Conservation (phyloP, 371 early-diverging fungal genomes). For the Sporodiniella umbellata region DNA sequence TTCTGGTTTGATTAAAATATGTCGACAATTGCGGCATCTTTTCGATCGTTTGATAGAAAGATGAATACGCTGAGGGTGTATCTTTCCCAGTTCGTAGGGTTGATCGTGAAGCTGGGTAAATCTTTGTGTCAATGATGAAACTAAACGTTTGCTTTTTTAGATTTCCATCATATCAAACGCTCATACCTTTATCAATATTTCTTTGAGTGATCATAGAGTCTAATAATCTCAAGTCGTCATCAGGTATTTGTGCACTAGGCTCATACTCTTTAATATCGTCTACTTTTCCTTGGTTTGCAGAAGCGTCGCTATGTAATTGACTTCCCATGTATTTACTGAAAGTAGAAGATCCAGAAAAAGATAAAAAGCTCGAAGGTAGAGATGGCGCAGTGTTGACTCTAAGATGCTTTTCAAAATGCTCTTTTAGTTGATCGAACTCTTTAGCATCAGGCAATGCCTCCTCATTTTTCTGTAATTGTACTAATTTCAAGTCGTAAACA, state of each 20-base stretch:
- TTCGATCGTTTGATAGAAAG: conserved; percentile 83
- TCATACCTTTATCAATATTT: conserved; percentile 35
- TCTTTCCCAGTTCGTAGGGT: conserved; percentile 53
- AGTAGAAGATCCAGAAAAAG: conserved; percentile 33
- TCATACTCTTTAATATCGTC: conserved; percentile 52
- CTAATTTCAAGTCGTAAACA: conserved; percentile 25
- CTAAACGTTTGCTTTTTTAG: conserved; percentile 19
- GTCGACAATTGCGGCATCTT: conserved; percentile 84
- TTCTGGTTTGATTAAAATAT: conserved; percentile 89
- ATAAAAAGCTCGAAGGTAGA: conserved; percentile 39
- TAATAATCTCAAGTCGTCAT: conserved; percentile 42
- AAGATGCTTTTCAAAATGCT: conserved; percentile 74
- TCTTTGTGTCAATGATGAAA: conserved; percentile 68
- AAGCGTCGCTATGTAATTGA: conserved; percentile 20
- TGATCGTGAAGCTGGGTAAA: conserved; percentile 67
- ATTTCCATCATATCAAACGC: conserved; percentile 1
- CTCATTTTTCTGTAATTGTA: conserved; percentile 75
- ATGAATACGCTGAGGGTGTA: conserved; percentile 83
- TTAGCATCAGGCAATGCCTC: conserved; percentile 68
- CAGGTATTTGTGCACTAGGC: conserved; percentile 46
- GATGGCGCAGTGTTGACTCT: conserved; percentile 39
- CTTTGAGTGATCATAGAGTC: conserved; percentile 48
- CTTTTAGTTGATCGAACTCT: conserved; percentile 83
- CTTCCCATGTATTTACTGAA: conserved; percentile 41
- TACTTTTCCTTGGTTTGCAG: conserved; percentile 27